Conservation (phyloP, 2,329 filamentous ascomycete species). For the Fusarium torreyae region DNA sequence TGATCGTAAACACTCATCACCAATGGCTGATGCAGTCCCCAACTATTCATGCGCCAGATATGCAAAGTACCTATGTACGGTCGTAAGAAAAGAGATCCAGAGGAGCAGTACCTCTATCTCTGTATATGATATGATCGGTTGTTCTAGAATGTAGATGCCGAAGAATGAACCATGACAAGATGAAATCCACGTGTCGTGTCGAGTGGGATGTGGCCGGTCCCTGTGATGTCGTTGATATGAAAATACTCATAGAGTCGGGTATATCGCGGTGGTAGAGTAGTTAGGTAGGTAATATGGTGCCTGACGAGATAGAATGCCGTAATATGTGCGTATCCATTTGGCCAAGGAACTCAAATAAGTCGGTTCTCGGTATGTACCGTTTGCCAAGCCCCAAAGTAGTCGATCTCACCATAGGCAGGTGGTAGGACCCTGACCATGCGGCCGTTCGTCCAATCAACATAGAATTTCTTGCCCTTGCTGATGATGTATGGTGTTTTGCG, state of each 20-base stretch:
- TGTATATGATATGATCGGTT: slow-evolving; percentile 7
- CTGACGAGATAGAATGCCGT: neutral
- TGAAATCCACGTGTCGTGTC: slow-evolving; percentile 7
- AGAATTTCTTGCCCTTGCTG: slow-evolving; percentile 70
- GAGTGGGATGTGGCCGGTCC: slow-evolving; percentile 31
- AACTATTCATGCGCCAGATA: slow-evolving; percentile 48
- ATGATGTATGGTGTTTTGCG: slow-evolving; percentile 72
- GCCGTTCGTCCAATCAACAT: slow-evolving; percentile 72
- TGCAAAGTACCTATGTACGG: slow-evolving; percentile 45
- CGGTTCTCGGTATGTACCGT: slow-evolving; percentile 65
- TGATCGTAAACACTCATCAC: slow-evolving; percentile 43
- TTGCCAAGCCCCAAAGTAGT: slow-evolving; percentile 66
- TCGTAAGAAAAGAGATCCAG: slow-evolving; percentile 30
- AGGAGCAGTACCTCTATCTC: slow-evolving; percentile 9
- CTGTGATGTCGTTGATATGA: neutral
- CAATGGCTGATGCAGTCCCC: slow-evolving; percentile 45
- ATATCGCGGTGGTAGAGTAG: slow-evolving; percentile 5
- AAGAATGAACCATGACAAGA: slow-evolving; percentile 4
- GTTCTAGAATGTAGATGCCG: slow-evolving; percentile 28
- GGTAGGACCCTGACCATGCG: slow-evolving; percentile 68
- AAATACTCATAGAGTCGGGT: neutral
- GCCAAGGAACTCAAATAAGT: slow-evolving; percentile 55
- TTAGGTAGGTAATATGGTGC: neutral
- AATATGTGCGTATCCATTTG: slow-evolving; percentile 16
- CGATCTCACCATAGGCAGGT: slow-evolving; percentile 68